Evolutionary conservation across 2,329 filamentous ascomycete genomes (phyloP).

Genomic region (Trichoderma breve): DNA sequence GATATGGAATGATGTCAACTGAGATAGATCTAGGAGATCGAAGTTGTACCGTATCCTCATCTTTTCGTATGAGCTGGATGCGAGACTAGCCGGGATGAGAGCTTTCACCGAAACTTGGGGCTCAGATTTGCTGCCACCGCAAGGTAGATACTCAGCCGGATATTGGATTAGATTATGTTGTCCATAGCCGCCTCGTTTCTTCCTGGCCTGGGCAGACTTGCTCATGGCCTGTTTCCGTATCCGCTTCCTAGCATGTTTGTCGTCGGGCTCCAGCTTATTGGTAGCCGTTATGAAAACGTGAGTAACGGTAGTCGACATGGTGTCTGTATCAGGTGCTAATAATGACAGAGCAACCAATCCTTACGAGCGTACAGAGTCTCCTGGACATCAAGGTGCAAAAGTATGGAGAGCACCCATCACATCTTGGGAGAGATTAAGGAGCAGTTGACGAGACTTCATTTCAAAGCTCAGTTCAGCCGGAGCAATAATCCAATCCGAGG

Average conservation of each 20-base stretch:
- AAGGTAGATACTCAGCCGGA: neutral
- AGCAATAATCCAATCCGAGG: neutral
- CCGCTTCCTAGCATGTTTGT: slow-evolving; percentile 8
- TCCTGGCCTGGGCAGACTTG: neutral
- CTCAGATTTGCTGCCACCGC: neutral
- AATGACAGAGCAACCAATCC: neutral
- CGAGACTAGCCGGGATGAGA: neutral
- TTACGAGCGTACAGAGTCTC: neutral
- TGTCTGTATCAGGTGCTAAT: neutral
- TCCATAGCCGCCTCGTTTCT: slow-evolving; percentile 11
- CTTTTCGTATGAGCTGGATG: neutral
- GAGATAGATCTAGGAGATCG: slow-evolving; percentile 12
- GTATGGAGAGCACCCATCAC: neutral
- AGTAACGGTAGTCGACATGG: neutral
- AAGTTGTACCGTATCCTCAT: slow-evolving; percentile 13
- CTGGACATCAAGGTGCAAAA: neutral
- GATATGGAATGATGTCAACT: slow-evolving; percentile 13
- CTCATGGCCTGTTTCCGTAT: slow-evolving; percentile 18
- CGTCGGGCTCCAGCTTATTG: slow-evolving; percentile 6
- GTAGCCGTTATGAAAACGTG: slow-evolving; percentile 14
- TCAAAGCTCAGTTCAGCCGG: neutral
- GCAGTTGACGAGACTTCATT: neutral
- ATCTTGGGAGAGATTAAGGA: neutral
- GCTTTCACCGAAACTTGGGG: neutral
- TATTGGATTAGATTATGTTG: slow-evolving; percentile 12